These are phyloP conservation scores for Epichloe sp. DNA, from an alignment of 2,329 filamentous ascomycete genomes.

Conservation along the genomic window DNA sequence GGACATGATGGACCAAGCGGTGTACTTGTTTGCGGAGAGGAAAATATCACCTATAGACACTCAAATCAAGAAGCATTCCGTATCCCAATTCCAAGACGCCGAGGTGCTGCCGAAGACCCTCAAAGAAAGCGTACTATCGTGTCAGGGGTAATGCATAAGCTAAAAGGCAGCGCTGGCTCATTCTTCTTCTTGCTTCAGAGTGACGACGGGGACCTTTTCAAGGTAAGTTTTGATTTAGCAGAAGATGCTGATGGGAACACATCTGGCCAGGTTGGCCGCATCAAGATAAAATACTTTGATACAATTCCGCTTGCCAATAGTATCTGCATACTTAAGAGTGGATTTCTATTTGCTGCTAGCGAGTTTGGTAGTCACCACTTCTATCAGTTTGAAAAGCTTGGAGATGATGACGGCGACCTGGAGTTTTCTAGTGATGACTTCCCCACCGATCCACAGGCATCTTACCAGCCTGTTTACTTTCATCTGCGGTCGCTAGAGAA, in stretches of 20 bases:
- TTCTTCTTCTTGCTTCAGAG: slow-evolving; percentile 96
- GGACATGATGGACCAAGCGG: slow-evolving; percentile 89
- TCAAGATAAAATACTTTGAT: slow-evolving; percentile 97
- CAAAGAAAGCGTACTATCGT: slow-evolving; percentile 79
- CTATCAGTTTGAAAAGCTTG: slow-evolving; percentile 93
- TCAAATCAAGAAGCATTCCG: slow-evolving; percentile 85
- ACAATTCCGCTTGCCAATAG: slow-evolving; percentile 80
- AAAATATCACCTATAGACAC: slow-evolving; percentile 92
- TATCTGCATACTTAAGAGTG: slow-evolving; percentile 86
- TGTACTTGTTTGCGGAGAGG: slow-evolving; percentile 86
- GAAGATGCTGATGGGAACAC: slow-evolving; percentile 66
- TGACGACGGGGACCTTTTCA: slow-evolving; percentile 97
- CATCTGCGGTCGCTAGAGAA: slow-evolving; percentile 68
- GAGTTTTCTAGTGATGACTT: slow-evolving; percentile 78
- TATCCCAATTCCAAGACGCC: slow-evolving; percentile 75
- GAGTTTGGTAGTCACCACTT: slow-evolving; percentile 90
- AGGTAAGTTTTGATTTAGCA: slow-evolving; percentile 82
- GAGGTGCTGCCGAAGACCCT: slow-evolving; percentile 81
- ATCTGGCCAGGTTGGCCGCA: slow-evolving; percentile 64
- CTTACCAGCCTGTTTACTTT: slow-evolving; percentile 74
- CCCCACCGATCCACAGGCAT: slow-evolving; percentile 57
- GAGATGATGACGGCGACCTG: slow-evolving; percentile 83
- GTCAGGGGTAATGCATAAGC: slow-evolving; percentile 91
- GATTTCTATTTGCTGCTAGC: slow-evolving; percentile 83
- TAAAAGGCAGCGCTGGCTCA: slow-evolving; percentile 66